Evolutionary conservation across 257 asterid species (phyloP).

Genomic region (Nicotiana benthamiana): DNA sequence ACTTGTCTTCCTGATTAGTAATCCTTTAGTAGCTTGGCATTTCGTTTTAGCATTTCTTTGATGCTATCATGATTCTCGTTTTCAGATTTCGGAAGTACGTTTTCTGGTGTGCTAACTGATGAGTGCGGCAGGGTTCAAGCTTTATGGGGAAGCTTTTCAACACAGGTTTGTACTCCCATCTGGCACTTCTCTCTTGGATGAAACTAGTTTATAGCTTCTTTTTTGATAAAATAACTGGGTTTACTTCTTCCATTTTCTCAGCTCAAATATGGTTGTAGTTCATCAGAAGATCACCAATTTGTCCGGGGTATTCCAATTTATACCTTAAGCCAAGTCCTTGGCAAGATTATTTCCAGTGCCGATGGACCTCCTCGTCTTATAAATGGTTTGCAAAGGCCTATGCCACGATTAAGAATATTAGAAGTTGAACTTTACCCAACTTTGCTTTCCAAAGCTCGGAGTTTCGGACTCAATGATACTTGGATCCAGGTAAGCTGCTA

Average conservation of each 20-base stretch:
- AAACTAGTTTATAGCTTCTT: constrained; percentile 4
- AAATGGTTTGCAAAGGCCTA: constrained; percentile 76
- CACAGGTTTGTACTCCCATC: constrained; percentile 61
- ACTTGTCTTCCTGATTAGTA: constrained; percentile 1
- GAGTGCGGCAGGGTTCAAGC: constrained; percentile 94
- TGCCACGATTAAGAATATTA: constrained; percentile 78
- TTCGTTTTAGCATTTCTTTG: constrained; percentile 8
- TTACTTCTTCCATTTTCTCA: constrained; percentile 22
- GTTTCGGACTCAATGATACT: constrained; percentile 86
- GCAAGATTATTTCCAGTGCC: constrained; percentile 50
- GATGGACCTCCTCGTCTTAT: constrained; percentile 65
- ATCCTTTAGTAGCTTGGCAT: background rate
- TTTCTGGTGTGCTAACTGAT: constrained; percentile 97
- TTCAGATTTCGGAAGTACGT: constrained; percentile 88
- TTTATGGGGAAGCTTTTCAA: constrained; percentile 97
- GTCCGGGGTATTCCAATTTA: constrained; percentile 88
- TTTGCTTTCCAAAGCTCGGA: constrained; percentile 97
- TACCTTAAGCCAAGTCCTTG: constrained; percentile 65
- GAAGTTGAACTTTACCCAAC: constrained; percentile 98
- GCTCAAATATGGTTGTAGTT: constrained; percentile 75
- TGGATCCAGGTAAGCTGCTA: constrained; percentile 75
- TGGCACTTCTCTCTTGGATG: constrained; percentile 12
- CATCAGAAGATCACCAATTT: constrained; percentile 92
- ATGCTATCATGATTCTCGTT: constrained; percentile 15
- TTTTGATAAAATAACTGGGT: background rate